Conservation (phyloP, 169 alveolate species). For the Plasmodium cynomolgi region DNA sequence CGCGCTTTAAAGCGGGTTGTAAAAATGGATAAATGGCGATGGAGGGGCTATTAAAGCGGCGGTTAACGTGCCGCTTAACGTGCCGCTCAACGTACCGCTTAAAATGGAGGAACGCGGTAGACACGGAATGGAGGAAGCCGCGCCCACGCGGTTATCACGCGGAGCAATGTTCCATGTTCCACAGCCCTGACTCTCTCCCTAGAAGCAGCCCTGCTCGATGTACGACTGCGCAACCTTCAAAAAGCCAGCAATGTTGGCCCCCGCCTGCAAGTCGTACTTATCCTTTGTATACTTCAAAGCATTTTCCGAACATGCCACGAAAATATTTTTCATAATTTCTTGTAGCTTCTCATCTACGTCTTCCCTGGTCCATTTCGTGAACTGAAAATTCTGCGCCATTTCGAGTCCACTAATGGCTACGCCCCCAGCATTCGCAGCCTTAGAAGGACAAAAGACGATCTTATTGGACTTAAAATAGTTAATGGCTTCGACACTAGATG, state of each 20-base stretch:
- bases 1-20: not conserved
- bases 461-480: constrained; percentile 77
- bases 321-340: constrained; percentile 84
- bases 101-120: not conserved
- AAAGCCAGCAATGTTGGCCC: constrained; percentile 91
- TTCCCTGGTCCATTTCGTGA: constrained; percentile 84
- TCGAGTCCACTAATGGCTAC: constrained; percentile 91
- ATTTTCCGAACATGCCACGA: constrained; percentile 78
- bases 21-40: not conserved
- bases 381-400: constrained; percentile 89
- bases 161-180: not conserved
- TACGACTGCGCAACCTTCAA: constrained; percentile 88
- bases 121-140: not conserved
- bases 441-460: constrained; percentile 87
- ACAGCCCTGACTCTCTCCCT: not conserved
- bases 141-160: not conserved
- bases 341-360: constrained; percentile 84
- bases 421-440: constrained; percentile 93
- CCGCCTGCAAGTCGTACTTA: constrained; percentile 85
- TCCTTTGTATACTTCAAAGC: constrained; percentile 81
- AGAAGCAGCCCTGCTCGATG: constrained; percentile 84
- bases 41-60: not conserved
- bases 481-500: constrained; percentile 86
- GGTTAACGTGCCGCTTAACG: not conserved
- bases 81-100: not conserved